Conservation (phyloP, 2,329 filamentous ascomycete species). For the Trichophyton mentagrophytes region DNA sequence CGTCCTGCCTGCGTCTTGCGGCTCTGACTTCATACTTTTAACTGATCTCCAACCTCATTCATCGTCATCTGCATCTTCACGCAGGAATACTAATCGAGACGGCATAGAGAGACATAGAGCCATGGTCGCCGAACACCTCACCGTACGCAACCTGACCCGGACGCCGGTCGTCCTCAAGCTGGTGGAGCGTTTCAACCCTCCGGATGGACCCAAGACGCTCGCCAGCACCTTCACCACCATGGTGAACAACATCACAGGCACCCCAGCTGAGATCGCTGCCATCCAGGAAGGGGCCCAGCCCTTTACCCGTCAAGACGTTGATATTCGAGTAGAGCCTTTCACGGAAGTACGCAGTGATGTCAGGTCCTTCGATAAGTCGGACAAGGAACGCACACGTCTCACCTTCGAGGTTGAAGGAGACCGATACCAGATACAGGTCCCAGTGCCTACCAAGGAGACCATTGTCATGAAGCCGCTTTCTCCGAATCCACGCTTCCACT, state of each 20-base stretch:
- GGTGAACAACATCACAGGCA: constrained; percentile 27
- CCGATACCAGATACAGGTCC: constrained; percentile 60
- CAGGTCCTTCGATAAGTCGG: constrained; percentile 42
- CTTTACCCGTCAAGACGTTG: constrained; percentile 50
- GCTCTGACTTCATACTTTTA: background rate
- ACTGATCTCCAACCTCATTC: background rate
- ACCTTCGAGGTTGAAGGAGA: constrained; percentile 54
- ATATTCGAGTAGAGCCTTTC: constrained; percentile 56
- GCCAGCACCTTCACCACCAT: constrained; percentile 37
- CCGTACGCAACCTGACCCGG: constrained; percentile 69
- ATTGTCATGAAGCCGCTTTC: constrained; percentile 48
- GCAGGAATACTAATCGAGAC: background rate
- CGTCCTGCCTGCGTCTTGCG: background rate
- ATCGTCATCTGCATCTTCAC: background rate
- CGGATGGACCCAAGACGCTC: constrained; percentile 32
- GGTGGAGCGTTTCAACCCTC: constrained; percentile 59
- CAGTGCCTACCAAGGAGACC: constrained; percentile 48
- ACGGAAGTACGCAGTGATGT: constrained; percentile 51
- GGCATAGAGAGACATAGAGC: background rate
- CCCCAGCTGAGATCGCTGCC: constrained; percentile 34
- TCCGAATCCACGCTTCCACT: constrained; percentile 40
- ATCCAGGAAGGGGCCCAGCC: constrained; percentile 41
- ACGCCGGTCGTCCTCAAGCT: constrained; percentile 58
- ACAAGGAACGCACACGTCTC: constrained; percentile 57
- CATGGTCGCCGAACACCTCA: constrained; percentile 35